Conservation (phyloP, 2,329 filamentous ascomycete genomes). For the Aspergillus tamarii region DNA sequence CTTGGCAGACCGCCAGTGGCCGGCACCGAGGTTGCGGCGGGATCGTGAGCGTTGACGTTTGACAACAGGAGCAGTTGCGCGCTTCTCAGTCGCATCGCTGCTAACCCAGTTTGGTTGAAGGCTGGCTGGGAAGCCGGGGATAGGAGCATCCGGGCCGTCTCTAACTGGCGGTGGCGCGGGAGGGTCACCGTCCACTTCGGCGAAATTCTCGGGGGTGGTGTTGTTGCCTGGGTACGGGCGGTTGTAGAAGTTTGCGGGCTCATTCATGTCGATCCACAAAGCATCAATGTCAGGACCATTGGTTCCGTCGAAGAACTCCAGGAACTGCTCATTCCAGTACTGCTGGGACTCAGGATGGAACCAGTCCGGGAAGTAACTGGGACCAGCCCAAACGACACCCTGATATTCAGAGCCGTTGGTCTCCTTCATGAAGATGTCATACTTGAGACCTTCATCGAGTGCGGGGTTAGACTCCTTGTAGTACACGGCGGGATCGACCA, state of each 20-base stretch:
- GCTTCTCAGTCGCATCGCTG: background rate
- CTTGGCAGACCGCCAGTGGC: background rate
- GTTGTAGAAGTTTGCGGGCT: slow-evolving; percentile 50
- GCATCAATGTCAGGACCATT: slow-evolving; percentile 70
- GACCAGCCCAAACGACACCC: slow-evolving; percentile 82
- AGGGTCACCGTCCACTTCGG: background rate
- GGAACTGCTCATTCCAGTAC: slow-evolving; percentile 74
- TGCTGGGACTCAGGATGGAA: slow-evolving; percentile 65
- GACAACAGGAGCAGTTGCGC: background rate
- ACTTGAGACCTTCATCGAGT: background rate
- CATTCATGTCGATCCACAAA: slow-evolving; percentile 75
- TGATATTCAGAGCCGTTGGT: slow-evolving; percentile 16
- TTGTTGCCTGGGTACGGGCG: background rate
- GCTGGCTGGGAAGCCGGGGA: background rate
- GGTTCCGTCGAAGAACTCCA: slow-evolving; percentile 60
- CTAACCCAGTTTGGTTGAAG: background rate
- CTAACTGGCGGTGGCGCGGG: background rate
- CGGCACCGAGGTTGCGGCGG: background rate
- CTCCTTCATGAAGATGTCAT: background rate
- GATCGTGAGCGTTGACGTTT: background rate
- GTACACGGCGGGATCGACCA: slow-evolving; percentile 67
- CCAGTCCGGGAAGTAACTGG: slow-evolving; percentile 76
- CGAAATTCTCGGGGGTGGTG: background rate
- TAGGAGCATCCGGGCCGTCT: background rate
- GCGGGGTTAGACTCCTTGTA: background rate